These are phyloP conservation scores for Cryomyces minteri DNA, from an alignment of 495 filamentous ascomycete species.

Conservation along the genomic window DNA sequence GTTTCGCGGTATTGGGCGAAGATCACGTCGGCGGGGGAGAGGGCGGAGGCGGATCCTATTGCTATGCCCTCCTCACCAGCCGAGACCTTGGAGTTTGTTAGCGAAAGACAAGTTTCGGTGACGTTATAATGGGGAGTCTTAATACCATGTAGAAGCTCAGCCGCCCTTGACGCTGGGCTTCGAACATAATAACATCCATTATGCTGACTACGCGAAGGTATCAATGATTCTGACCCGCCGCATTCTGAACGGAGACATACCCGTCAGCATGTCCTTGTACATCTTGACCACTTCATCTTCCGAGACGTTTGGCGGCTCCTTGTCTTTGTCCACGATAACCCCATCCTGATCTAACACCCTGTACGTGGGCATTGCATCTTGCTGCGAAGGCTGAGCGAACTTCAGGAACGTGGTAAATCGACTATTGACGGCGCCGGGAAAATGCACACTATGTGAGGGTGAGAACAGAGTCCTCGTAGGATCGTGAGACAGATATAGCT, in stretches of 20 bases:
- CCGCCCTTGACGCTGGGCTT: slow-evolving; percentile 64
- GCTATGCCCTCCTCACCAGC: slow-evolving; percentile 92
- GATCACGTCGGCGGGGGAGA: slow-evolving; percentile 68
- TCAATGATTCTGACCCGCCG: not conserved
- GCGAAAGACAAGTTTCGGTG: not conserved
- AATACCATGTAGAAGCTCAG: slow-evolving; percentile 93
- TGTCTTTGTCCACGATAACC: slow-evolving; percentile 49
- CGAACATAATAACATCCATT: slow-evolving; percentile 91
- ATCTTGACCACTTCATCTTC: slow-evolving; percentile 47
- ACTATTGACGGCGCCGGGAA: slow-evolving; percentile 89
- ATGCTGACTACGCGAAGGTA: slow-evolving; percentile 41
- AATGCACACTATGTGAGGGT: slow-evolving; percentile 42
- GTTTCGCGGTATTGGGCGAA: slow-evolving; percentile 94
- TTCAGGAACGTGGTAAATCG: slow-evolving; percentile 65
- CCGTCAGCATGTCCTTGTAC: slow-evolving; percentile 50
- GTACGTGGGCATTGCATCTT: slow-evolving; percentile 65
- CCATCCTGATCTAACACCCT: slow-evolving; percentile 75
- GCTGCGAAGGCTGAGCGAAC: slow-evolving; percentile 50
- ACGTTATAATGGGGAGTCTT: not conserved
- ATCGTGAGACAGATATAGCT: not conserved
- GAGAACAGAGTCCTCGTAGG: not conserved
- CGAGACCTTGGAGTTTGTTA: slow-evolving; percentile 34
- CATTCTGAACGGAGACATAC: slow-evolving; percentile 17
- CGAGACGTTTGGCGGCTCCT: slow-evolving; percentile 38
- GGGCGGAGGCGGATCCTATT: slow-evolving; percentile 66